These are phyloP conservation scores for Batkoa obscura DNA, from an alignment of 371 early-diverging fungal genomes.

Conservation along the genomic window DNA sequence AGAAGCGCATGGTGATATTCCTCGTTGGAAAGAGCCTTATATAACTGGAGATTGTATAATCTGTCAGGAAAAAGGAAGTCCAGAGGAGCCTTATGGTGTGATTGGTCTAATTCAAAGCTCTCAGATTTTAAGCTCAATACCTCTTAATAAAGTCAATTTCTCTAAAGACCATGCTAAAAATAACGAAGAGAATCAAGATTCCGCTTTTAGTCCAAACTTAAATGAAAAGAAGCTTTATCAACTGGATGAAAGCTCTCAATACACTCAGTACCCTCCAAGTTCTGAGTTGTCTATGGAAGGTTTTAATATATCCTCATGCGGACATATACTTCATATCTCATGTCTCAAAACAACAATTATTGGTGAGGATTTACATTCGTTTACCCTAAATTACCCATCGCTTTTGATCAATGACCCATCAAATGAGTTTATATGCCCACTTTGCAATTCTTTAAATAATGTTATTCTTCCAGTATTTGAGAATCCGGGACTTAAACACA, in stretches of 20 bases:
- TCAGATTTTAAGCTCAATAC: slow-evolving; percentile 41
- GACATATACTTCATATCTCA: slow-evolving; percentile 83
- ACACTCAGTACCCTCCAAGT: slow-evolving; percentile 23
- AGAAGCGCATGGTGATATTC: slow-evolving; percentile 9
- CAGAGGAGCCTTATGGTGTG: slow-evolving; percentile 58
- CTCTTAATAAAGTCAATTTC: slow-evolving; percentile 22
- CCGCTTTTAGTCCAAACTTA: background rate
- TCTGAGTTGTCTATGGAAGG: slow-evolving; percentile 31
- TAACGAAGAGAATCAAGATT: background rate
- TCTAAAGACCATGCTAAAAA: no score
- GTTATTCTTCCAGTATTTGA: slow-evolving; percentile 41
- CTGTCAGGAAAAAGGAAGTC: slow-evolving; percentile 78
- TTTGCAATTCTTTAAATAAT: slow-evolving; percentile 90
- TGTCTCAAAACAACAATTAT: slow-evolving; percentile 36
- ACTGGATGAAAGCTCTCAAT: background rate
- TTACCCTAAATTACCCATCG: background rate
- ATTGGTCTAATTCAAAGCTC: slow-evolving; percentile 65
- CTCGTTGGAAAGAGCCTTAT: slow-evolving; percentile 24
- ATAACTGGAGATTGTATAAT: slow-evolving; percentile 82
- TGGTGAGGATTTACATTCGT: background rate
- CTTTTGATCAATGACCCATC: background rate
- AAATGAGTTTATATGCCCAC: slow-evolving; percentile 56
- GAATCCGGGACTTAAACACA: slow-evolving; percentile 19
- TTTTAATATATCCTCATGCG: slow-evolving; percentile 70
- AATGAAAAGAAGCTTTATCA: background rate